Evolutionary conservation across 495 filamentous ascomycete species (phyloP), one percentile per base, ranked within the genome.

Genomic region (Podospora anserina): DNA sequence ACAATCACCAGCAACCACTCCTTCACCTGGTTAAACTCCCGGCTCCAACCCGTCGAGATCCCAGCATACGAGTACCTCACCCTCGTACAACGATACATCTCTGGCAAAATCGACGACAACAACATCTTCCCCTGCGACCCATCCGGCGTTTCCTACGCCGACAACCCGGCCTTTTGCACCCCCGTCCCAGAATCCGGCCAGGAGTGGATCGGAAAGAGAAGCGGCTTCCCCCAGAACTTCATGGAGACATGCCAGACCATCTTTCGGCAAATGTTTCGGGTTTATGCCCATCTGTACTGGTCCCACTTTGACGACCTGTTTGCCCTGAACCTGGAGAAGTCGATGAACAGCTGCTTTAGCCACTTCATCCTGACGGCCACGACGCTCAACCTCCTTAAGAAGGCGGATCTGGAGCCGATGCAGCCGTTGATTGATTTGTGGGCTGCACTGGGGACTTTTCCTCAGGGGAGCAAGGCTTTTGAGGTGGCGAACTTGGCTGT

Each of bases 221-320:
- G 90, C 71, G 92, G 93, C 18, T 97, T 97, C 82, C 94, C 93
- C 2, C 88, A 89, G 71, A 90, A 89, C 57, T 96, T 96, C 79
- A 87, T 94, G 74, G 88, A 91, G 71, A 92, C 95, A 69, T 91
- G 91, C 81, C 91, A 92, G 79, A 92, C 89, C 70, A 95, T 96
- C 77, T 96, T 94, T 86, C 90, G 93, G 71, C 94, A 97, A 80
- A 97, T 97, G 90, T 95, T 97, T 85, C 92, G 94, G 61, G 92
- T 94, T 74, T 97, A 97, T 71, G 90, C 93, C 34, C 94, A 97
- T 79, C 83, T 94, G 32, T 94, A 94, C 81, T 92, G 92, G 83
- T 88, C 89, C 7, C 91, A 94, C 81, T 94, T 90, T 82, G 77
- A 91, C 69, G 89, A 92, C 27, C 91, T 92, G 83, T 94, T 91